Evolutionary conservation across 2,329 filamentous ascomycete species (phyloP).

Genomic region (Pseudopithomyces maydicus): DNA sequence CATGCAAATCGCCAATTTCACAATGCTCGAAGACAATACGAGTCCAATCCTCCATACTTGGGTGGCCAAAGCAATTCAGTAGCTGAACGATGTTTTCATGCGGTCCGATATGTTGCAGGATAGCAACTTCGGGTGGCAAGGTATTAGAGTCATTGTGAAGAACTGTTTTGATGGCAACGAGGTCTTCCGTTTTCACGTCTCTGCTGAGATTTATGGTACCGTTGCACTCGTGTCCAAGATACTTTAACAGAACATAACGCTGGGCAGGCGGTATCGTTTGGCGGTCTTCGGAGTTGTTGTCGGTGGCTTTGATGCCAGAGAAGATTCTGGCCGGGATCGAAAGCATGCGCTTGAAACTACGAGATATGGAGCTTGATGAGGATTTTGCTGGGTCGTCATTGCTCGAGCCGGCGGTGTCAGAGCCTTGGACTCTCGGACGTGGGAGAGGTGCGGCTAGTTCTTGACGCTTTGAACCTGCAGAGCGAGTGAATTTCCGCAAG

Average conservation of each 20-base stretch:
- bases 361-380: background rate
- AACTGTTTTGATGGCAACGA: background rate
- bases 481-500: background rate
- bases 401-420: no score
- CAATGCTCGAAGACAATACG: constrained; percentile 1
- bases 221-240: background rate
- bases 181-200: background rate
- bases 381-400: background rate
- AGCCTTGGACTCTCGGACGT: no score
- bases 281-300: background rate
- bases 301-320: background rate
- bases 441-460: background rate
- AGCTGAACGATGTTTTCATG: background rate
- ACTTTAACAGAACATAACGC: background rate
- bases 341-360: background rate
- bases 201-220: background rate
- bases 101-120: background rate
- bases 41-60: background rate
- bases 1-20: background rate
- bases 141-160: background rate
- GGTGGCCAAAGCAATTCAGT: background rate
- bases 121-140: background rate
- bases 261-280: background rate
- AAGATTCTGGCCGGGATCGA: background rate
- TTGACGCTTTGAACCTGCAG: background rate